Evolutionary conservation across 768 basidiomycete species (phyloP).

Genomic region (Lyophyllum atratum): DNA sequence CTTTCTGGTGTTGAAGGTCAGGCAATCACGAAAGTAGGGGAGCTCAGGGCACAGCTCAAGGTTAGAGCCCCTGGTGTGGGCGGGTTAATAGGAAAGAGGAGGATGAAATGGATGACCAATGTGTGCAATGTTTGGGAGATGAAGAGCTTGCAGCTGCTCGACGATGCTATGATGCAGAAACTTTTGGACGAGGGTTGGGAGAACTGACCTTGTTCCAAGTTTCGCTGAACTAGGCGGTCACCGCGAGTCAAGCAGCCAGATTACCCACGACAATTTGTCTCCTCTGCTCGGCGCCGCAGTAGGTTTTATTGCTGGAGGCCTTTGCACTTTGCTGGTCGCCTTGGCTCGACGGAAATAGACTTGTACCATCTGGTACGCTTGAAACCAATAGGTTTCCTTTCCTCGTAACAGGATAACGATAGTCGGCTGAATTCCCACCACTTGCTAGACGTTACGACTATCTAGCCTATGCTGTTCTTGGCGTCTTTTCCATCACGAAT

Average conservation of each 20-base stretch:
- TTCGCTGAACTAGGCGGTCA: conserved; percentile 41
- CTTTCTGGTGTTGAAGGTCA: conserved; percentile 73
- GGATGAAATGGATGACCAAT: conserved; percentile 93
- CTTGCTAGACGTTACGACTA: neutral
- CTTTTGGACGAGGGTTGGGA: conserved; percentile 91
- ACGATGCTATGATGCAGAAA: conserved; percentile 61
- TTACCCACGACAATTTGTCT: conserved; percentile 20
- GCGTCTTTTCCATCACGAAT: no score
- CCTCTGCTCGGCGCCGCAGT: conserved; percentile 30
- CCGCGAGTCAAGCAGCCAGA: neutral
- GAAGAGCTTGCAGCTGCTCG: conserved; percentile 72
- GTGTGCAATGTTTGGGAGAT: conserved; percentile 86
- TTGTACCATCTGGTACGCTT: neutral
- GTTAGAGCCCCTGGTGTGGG: conserved; percentile 83
- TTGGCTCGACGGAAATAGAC: conserved; percentile 33
- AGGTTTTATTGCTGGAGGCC: conserved; percentile 45
- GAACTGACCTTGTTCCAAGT: conserved; percentile 47
- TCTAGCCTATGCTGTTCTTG: no score
- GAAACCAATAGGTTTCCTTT: neutral
- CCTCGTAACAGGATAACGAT: neutral
- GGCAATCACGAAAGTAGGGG: conserved; percentile 80
- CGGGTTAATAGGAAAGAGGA: conserved; percentile 68
- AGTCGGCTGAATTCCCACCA: neutral
- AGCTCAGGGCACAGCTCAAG: conserved; percentile 70
- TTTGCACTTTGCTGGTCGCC: conserved; percentile 27